Evolutionary conservation across 805 yeast genomes (phyloP), one percentile per base, ranked within the genome.

Genomic region (Saccharomycopsis sp.): DNA sequence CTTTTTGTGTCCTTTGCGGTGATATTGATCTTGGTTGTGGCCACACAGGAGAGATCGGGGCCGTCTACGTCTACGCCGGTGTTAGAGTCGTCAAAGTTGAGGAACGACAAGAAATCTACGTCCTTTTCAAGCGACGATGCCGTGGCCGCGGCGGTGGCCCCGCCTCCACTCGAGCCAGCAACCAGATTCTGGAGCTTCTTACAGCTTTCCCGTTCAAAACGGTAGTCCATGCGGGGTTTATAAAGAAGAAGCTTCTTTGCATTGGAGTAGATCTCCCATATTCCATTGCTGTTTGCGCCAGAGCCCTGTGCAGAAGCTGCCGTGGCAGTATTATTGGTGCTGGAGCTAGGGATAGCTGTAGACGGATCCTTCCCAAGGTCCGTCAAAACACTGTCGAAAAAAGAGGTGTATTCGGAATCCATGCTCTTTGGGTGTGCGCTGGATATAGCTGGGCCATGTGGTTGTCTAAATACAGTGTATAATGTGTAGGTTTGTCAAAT

Each of bases 221-320:
- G 58, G 56, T 70, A 67, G 54, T 70, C 73, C 50, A 69, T 68
- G 54, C 73, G 63, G 23, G 70, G 70, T 56, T 69, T 71, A 1
- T 66, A 61, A 0, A 63, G 65, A 54, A 70, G 62, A 23, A 70
- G 62, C 56, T 66, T 68, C 63, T 67, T 68, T 2, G 73, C 73
- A 47, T 69, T 69, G 1, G 68, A 57, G 59, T 68, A 70, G 25
- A 70, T 67, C 55, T 70, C 73, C 73, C 73, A 70, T 17, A 70
- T 64, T 25, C 58, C 57, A 15, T 57, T 19, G 19, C 20, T 12
- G 49, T 17, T 17, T 17, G 19, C 14, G 14, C 14, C 14, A 14
- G 14, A 9, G 41, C 14, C 14, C 14, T 8, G 14, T 8, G 14
- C 14, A 14, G 8, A 9, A 35, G 8, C 14, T 9, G 41, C 41